Base-by-base conservation (phyloP, 441 rosid species). In the Euphorbia celastroides region DNA sequence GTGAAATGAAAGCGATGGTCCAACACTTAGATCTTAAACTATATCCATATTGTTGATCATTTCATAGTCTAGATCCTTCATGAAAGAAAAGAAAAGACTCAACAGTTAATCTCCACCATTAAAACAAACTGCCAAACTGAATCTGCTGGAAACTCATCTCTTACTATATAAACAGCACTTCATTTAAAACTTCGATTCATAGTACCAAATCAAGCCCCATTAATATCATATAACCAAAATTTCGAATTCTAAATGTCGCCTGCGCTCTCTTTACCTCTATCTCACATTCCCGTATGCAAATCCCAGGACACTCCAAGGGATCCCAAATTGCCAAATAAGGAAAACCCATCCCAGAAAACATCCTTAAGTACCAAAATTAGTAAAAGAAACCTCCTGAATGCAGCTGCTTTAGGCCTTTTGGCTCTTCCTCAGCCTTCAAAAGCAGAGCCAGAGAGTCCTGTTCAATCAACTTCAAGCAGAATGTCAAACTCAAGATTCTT, bases 401-500 rank as follows among this genome's bases (percentile, higher is more conserved):
- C 81, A n/a, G 72, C 79, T 66, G 69, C 83, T 32, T 70, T 79
- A 63, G 83, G 84, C 16, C 72, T 81, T 36, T 20, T 80, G 8
- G 83, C 76, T 52, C 54, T 27, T 57, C 66, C 61, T 66, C 74
- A 60, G 52, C 75, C 83, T 23, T 85, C 83, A 32, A 81, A 70
- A 59, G 81, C 87, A 48, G 83, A 82, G 65, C 89, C 90, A 27
- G 89, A 80, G 76, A 68, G 70, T 72, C 94, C 88, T 5, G 44
- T 52, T 3, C 78, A 79, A 55, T 70, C 82, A 62, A 60, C 86
- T 52, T 88, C 94, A n/a, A 86, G 61, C 56, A 78, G 84, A 75
- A 67, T 85, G 72, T 82, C 94, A 0, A 88, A 83, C 75, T 80
- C 90, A 2, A 80, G 85, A 70, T 90, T 90, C 76, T 58, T 84